Evolutionary conservation across 345 rosid genomes (phyloP), one percentile per base, ranked within the genome.

Genomic region (Brassica napus): DNA sequence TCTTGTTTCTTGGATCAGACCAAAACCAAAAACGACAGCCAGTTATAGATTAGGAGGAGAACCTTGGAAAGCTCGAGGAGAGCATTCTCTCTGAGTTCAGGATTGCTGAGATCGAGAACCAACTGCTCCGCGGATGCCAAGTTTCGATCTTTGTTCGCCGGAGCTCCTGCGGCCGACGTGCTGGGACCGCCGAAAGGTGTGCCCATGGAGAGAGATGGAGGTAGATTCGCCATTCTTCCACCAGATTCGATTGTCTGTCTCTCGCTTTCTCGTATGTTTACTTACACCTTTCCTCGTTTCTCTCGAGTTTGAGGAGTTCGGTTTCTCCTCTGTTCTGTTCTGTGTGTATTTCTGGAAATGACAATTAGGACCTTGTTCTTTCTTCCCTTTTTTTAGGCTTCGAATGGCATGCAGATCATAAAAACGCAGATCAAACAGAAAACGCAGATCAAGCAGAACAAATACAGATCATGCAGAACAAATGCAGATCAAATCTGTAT

Each of bases 61-160:
- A 89, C 98, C 97, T 88, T 93, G 37, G 92, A 86, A 68, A 89
- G 86, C 69, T 90, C 93, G 32, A 88, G 87, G 34, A 93, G 92
- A 47, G 94, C 98, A 72, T 90, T 91, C 68, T 93, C 98, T 60
- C 97, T 89, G 84, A 91, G 97, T 82, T 93, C 98, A 1, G 97
- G 98, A 76, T 89, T 91, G 83, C 96, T 87, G 39, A 93, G 94
- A 69, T 95, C 97, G 79, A 93, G 97, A 1, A 93, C 98, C 85
- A 95, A 82, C 30, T 95, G 91, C 82, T 95, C 97, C 1, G 93
- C 99, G 4, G 98, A 87, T 14, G 92, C 93, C 97, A 91, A 84
- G 61, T 90, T 95, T 71, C 94, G 86, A 82, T 93, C 99, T 84
- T 90, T 91, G 82, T 77, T 88, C 2, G 85, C 85, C 84, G 88